Base-by-base conservation (phyloP, 73 alveolate species). In the Symbiodinium pilosum region DNA sequence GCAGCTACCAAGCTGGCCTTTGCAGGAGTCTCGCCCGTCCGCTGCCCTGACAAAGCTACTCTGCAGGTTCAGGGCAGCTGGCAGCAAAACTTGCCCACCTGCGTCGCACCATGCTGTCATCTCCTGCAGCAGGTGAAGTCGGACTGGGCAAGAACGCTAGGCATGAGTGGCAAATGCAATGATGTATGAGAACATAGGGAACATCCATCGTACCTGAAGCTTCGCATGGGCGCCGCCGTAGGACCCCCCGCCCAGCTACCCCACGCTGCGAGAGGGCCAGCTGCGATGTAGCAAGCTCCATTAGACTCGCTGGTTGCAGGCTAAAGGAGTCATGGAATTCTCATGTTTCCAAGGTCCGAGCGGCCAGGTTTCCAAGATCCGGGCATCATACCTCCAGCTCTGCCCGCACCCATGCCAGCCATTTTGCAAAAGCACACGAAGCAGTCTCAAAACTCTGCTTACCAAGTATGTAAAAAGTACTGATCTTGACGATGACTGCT, bases 211-310 rank as follows among this genome's bases (percentile, higher is more conserved):
- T 20, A n/a, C 81, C 81, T 64, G 81, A 38, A 26, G 34, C 81
- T 64, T 38, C 34, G 81, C 81, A 64, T n/a, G 12, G 30, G 81
- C 81, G 30, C 30, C 39, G 81, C 81, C 34, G 81, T 38, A 64
- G 81, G 20, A 38, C 81, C 81, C 81, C 81, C 30, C 81, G 39
- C 34, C 30, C 81, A 64, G 81, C 81, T 64, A 64, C 81, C 81
- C 81, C 81, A 38, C 30, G 81, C 81, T 64, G 81, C 39, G 81
- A 64, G 81, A 64, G 81, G 81, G 38, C 81, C 24, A 64, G 81
- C 81, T 64, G 81, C 81, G 81, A n/a, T n/a, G n/a, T n/a, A n/a
- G n/a, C n/a, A n/a, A n/a, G n/a, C n/a, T n/a, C n/a, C n/a, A n/a
- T n/a, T n/a, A n/a, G n/a, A n/a, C n/a, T n/a, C n/a, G n/a, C n/a